Evolutionary conservation across 2,329 filamentous ascomycete genomes (phyloP).

Genomic region (Neoarthrinium moseri): DNA sequence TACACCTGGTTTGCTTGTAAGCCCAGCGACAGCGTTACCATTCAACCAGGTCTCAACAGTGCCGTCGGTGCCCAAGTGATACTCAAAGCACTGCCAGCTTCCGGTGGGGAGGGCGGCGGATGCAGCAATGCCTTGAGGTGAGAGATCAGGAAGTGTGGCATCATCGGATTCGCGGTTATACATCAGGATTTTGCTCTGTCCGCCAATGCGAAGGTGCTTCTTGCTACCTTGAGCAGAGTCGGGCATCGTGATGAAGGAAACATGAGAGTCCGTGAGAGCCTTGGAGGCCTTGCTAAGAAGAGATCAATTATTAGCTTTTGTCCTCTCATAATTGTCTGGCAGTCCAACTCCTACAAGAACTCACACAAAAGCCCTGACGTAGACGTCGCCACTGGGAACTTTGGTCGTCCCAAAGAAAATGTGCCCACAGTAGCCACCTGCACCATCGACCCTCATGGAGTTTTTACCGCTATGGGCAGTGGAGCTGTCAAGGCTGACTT

Average conservation of each 20-base stretch:
- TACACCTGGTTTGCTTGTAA: constrained; percentile 45
- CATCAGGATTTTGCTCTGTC: constrained; percentile 61
- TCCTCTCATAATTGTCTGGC: neutral
- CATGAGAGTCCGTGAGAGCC: constrained; percentile 57
- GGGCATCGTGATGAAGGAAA: constrained; percentile 64
- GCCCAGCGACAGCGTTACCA: constrained; percentile 46
- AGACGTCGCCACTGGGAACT: constrained; percentile 55
- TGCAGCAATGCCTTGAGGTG: constrained; percentile 55
- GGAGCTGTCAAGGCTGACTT: constrained; percentile 54
- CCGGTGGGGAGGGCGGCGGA: constrained; percentile 50
- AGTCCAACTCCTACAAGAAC: constrained; percentile 23
- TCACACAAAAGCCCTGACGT: constrained; percentile 56
- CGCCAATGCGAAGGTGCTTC: constrained; percentile 62
- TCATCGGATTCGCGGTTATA: constrained; percentile 64
- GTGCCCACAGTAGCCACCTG: constrained; percentile 56
- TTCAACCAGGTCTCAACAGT: constrained; percentile 62
- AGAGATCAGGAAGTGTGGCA: constrained; percentile 60
- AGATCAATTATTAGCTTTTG: neutral
- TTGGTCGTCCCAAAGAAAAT: constrained; percentile 60
- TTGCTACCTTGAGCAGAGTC: constrained; percentile 53
- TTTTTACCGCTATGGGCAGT: constrained; percentile 56
- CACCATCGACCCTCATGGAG: constrained; percentile 51
- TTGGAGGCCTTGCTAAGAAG: constrained; percentile 50
- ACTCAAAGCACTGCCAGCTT: constrained; percentile 60
- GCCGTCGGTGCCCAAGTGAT: constrained; percentile 57